Evolutionary conservation across 306 rosid genomes (phyloP), one percentile per base, ranked within the genome.

Genomic region (Hippophae rhamnoides): DNA sequence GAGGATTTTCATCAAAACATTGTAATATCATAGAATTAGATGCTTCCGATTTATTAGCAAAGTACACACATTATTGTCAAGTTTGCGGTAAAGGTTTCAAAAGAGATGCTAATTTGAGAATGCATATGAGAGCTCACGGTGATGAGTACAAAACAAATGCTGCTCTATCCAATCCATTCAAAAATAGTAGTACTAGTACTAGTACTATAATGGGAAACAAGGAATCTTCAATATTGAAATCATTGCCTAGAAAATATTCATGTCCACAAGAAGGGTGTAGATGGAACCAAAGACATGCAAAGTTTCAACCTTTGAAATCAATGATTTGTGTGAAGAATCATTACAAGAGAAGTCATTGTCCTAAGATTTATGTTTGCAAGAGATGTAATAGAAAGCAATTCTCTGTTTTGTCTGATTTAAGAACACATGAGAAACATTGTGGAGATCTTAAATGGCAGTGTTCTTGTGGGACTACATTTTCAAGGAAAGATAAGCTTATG

Each of bases 121-220:
- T 87, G 95, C 98, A 92, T 68, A 92, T 92, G 98, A 82, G 98
- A 58, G 98, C 98, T 47, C 98, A 87, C 43, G 98, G 98, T 0
- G 96, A 92, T 56, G 88, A 87, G 77, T 85, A 92, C 74, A 92
- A 92, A 54, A 86, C 85, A 0, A 92, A 61, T 52, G 84, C 77
- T 3, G 95, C 98, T 3, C 66, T 92, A 66, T 81, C 83, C 75
- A 92, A 87, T 54, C 95, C 87, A 38, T 54, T 66, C 50, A 87
- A 79, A 77, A 77, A 67, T 43, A 76, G 12, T 3, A 68, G 13
- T 44, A 46, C 3, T 9, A 51, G 5, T 4, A 25, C 1, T 6
- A 10, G 43, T 23, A 18, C 0, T 18, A 11, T 46, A 8, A 54
- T 49, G 54, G 71, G 31, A 9, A 42, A 41, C 11, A 25, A 42